Percentiles rank a stretch among this genome's conserved stretches.
These are phyloP conservation scores for Aspergillus luchuensis DNA, from an alignment of 2,329 filamentous ascomycete species.

Conservation along the genomic window DNA sequence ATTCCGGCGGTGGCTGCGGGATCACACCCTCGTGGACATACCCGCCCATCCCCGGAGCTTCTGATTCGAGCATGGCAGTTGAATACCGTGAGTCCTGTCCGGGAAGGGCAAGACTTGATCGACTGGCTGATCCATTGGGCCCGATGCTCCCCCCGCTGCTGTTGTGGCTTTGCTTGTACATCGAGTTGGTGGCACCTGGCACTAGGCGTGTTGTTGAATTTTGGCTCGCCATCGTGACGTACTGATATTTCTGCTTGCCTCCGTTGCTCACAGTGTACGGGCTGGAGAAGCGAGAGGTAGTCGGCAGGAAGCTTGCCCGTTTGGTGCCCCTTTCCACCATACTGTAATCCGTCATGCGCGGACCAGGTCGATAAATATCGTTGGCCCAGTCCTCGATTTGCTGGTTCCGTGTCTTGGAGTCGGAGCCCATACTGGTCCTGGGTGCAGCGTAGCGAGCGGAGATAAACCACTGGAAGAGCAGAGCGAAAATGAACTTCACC, in stretches of 20 bases:
- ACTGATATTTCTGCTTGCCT: constrained; percentile 57
- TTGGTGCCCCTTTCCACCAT: constrained; percentile 75
- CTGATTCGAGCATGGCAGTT: constrained; percentile 59
- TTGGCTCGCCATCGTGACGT: constrained; percentile 95
- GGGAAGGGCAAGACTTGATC: constrained; percentile 59
- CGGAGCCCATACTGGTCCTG: constrained; percentile 79
- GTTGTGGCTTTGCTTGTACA: constrained; percentile 66
- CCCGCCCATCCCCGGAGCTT: constrained; percentile 80
- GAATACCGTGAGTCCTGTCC: constrained; percentile 57
- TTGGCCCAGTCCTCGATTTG: constrained; percentile 98
- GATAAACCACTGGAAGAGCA: constrained; percentile 96
- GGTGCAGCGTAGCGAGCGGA: constrained; percentile 79
- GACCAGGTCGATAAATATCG: constrained; percentile 91
- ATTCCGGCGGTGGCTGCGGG: constrained; percentile 92
- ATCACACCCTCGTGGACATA: constrained; percentile 96
- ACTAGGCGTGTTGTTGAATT: constrained; percentile 72
- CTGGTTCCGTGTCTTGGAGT: constrained; percentile 80
- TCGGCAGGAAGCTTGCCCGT: constrained; percentile 85
- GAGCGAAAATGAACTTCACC: constrained; percentile 82
- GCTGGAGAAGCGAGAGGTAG: constrained; percentile 90
- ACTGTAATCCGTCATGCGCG: constrained; percentile 74
- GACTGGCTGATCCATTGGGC: constrained; percentile 45
- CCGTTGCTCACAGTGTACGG: constrained; percentile 75
- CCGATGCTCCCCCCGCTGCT: constrained; percentile 60
- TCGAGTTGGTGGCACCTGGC: constrained; percentile 54